These are phyloP conservation scores for Pyrenopolyporus hunteri DNA, from an alignment of 495 filamentous ascomycete species.

Conservation along the genomic window DNA sequence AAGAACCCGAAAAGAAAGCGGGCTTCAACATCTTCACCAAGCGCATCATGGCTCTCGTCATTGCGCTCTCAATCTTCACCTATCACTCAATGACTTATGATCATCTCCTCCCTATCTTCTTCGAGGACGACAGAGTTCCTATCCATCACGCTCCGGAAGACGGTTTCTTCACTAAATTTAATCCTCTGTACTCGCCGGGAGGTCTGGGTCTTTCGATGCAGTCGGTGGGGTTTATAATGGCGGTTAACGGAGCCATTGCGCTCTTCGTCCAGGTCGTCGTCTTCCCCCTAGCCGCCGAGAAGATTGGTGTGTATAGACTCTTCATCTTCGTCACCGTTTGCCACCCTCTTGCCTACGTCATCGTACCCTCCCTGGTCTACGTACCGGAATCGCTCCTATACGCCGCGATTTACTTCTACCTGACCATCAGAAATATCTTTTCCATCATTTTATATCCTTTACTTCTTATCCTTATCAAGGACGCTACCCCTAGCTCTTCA, in stretches of 20 bases:
- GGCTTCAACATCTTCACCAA: constrained; percentile 64
- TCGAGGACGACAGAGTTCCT: constrained; percentile 67
- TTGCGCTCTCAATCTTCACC: constrained; percentile 80
- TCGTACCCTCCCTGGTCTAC: constrained; percentile 72
- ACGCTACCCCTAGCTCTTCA: constrained; percentile 70
- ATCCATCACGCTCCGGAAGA: constrained; percentile 22
- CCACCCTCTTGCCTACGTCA: constrained; percentile 77
- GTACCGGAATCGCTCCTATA: constrained; percentile 65
- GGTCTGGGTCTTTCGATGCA: constrained; percentile 76
- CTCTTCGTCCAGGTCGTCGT: constrained; percentile 78
- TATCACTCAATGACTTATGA: constrained; percentile 91
- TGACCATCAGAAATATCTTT: constrained; percentile 74
- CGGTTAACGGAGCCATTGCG: constrained; percentile 77
- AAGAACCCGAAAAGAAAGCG: constrained; percentile 42
- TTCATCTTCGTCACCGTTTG: constrained; percentile 75
- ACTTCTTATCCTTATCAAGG: constrained; percentile 82
- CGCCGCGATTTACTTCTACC: constrained; percentile 72
- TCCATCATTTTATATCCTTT: constrained; percentile 80
- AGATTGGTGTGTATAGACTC: constrained; percentile 74
- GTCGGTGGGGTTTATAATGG: constrained; percentile 79
- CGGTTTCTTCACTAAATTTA: constrained; percentile 28
- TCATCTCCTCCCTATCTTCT: constrained; percentile 81
- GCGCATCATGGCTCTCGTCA: constrained; percentile 69
- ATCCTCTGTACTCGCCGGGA: constrained; percentile 67
- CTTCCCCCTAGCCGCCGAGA: constrained; percentile 73